Evolutionary conservation across 805 yeast species (phyloP), one percentile per base, ranked within the genome.

Genomic region (Saccharomycopsis babjevae): DNA sequence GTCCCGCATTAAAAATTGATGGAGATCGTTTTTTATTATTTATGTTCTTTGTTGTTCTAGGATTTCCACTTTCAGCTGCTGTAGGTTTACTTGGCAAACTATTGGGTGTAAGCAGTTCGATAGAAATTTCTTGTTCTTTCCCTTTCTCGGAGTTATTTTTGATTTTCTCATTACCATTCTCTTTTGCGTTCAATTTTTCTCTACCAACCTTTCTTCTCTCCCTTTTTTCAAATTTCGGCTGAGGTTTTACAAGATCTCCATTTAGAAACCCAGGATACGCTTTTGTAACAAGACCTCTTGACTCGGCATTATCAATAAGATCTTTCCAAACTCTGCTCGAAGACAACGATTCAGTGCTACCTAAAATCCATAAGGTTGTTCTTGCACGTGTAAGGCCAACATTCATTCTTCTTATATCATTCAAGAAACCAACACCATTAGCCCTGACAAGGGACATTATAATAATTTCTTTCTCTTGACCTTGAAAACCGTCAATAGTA

Each of bases 401-500:
- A 72, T 94, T 94, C 97, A 94, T 89, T 76, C 99, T 88, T 65
- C 99, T 81, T 43, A 85, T 80, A 73, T 94, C 99, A 56, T 87
- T 85, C 70, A 94, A 79, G 73, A 94, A 94, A 18, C 98, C 99
- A 62, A 93, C 89, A 56, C 84, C 79, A 56, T 84, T 86, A 0
- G 98, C 97, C 68, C 99, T 82, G 3, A 94, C 99, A 82, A 98
- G 93, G 0, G 98, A 91, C 78, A 94, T 86, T 57, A 94, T 82
- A 64, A 94, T 89, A 56, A 94, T 83, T 65, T 93, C 97, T 72
- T 93, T 94, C 70, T 94, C 99, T 72, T 94, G 98, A 65, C 97
- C 97, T 75, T 91, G 99, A 71, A 92, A 94, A 0, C 98, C 99
- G 78, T 94, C 99, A 63, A 94, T 91, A 0, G 99, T 90, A 69